phyloP scores from a whole-genome alignment of 495 filamentous ascomycete genomes.

The Penicillium lividum region DNA sequence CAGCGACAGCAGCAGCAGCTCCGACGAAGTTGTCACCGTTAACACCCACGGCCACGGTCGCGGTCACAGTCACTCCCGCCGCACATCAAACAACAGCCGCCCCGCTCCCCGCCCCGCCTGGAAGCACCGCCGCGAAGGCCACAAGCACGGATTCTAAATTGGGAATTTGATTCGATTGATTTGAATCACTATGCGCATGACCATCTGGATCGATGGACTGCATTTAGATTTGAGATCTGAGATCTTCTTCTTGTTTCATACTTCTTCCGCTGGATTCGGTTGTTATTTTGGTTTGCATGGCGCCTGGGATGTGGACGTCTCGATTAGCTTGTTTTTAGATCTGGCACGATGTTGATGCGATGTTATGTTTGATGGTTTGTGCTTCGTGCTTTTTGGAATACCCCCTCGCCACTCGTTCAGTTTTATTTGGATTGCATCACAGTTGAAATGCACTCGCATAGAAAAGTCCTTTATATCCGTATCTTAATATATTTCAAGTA shows the following conservation, averaged over 20 bases:
- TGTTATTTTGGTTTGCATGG: slow-evolving; percentile 1
- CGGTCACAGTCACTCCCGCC: background rate
- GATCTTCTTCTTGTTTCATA: slow-evolving; percentile 1
- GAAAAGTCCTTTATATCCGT: background rate
- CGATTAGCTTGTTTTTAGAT: background rate
- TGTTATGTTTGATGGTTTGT: background rate
- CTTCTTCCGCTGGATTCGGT: slow-evolving; percentile 1
- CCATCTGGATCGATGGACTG: background rate
- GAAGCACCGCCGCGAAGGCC: background rate
- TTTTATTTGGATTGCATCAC: background rate
- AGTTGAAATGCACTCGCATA: background rate
- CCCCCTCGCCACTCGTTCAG: background rate
- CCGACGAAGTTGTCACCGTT: background rate
- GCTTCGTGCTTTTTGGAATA: background rate
- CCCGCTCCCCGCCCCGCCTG: background rate
- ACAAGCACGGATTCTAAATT: background rate
- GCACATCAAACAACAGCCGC: background rate
- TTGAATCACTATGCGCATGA: background rate
- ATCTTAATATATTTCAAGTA: background rate
- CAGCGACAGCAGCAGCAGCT: no score
- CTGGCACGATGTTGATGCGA: slow-evolving; percentile 1
- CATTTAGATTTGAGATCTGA: background rate
- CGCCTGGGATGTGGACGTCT: background rate
- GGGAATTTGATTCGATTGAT: background rate
- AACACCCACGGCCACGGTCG: slow-evolving; percentile 1